These are phyloP conservation scores for Monosporascus sp. DNA, from an alignment of 2,329 filamentous ascomycete genomes.

Conservation along the genomic window DNA sequence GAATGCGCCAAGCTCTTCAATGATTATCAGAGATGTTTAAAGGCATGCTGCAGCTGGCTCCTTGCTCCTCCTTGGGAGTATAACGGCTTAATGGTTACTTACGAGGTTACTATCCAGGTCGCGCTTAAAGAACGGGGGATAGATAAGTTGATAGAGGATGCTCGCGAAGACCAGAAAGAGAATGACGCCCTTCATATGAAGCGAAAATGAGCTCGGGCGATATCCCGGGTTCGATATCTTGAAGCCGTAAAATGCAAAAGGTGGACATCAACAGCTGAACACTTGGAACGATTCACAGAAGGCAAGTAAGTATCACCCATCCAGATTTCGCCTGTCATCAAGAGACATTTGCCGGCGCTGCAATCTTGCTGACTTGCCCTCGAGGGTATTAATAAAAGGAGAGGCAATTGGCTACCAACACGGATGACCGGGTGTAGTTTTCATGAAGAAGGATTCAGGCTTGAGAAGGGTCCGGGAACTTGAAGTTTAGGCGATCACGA, in stretches of 20 bases:
- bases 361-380: neutral
- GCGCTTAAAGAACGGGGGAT: constrained; percentile 86
- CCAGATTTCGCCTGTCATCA: too few relatives aligned
- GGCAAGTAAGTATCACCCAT: too few relatives aligned
- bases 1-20: constrained; percentile 85
- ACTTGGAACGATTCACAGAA: too few relatives aligned
- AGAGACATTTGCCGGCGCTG: too few relatives aligned
- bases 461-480: neutral
- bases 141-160: constrained; percentile 87
- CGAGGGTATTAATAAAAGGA: neutral
- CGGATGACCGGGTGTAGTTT: neutral
- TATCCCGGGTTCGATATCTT: too few relatives aligned
- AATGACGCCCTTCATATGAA: constrained; percentile 69
- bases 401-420: neutral
- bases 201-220: constrained; percentile 27
- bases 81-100: neutral
- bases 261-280: too few relatives aligned
- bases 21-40: constrained; percentile 81
- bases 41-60: constrained; percentile 46
- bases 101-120: constrained; percentile 49
- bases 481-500: neutral
- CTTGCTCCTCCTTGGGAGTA: neutral
- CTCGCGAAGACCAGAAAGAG: constrained; percentile 81
- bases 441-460: neutral
- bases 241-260: too few relatives aligned